phyloP scores from a whole-genome alignment of 345 rosid genomes.

The Citrus inodora region DNA sequence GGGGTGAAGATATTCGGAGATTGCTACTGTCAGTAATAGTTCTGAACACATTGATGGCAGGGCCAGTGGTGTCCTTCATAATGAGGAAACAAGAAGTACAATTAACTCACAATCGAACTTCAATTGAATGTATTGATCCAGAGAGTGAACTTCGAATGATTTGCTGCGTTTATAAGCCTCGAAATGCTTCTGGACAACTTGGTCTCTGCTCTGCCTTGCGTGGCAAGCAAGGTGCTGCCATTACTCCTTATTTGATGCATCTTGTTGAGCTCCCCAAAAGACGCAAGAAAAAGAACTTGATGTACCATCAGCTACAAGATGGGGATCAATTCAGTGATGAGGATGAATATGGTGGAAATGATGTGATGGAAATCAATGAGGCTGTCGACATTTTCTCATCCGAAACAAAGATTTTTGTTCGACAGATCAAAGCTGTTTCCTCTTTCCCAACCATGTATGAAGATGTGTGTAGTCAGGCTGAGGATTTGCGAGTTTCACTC shows the following conservation, averaged over 20 bases:
- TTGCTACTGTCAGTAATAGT: slow-evolving; percentile 51
- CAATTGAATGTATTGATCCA: slow-evolving; percentile 47
- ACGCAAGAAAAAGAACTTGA: slow-evolving; percentile 31
- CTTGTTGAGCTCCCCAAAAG: slow-evolving; percentile 71
- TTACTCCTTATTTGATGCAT: slow-evolving; percentile 60
- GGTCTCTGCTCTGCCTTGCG: slow-evolving; percentile 50
- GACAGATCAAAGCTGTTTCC: slow-evolving; percentile 59
- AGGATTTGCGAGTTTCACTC: slow-evolving; percentile 63
- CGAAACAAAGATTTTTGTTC: slow-evolving; percentile 47
- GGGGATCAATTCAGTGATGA: slow-evolving; percentile 56
- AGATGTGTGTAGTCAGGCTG: slow-evolving; percentile 60
- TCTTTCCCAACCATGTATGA: slow-evolving; percentile 44
- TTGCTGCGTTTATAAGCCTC: slow-evolving; percentile 65
- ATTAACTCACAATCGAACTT: slow-evolving; percentile 34
- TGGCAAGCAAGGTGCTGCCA: slow-evolving; percentile 38
- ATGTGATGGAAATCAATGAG: slow-evolving; percentile 63
- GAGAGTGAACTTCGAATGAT: slow-evolving; percentile 60
- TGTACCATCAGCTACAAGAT: slow-evolving; percentile 67
- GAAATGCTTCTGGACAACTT: slow-evolving; percentile 53
- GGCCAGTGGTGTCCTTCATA: slow-evolving; percentile 39
- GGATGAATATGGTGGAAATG: slow-evolving; percentile 77
- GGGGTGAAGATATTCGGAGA: slow-evolving; percentile 38
- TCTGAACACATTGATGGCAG: slow-evolving; percentile 53
- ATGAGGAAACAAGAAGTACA: slow-evolving; percentile 35
- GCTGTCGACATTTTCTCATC: slow-evolving; percentile 49